These are phyloP conservation scores for Onygena corvina DNA, from an alignment of 2,329 filamentous ascomycete genomes.

Conservation along the genomic window DNA sequence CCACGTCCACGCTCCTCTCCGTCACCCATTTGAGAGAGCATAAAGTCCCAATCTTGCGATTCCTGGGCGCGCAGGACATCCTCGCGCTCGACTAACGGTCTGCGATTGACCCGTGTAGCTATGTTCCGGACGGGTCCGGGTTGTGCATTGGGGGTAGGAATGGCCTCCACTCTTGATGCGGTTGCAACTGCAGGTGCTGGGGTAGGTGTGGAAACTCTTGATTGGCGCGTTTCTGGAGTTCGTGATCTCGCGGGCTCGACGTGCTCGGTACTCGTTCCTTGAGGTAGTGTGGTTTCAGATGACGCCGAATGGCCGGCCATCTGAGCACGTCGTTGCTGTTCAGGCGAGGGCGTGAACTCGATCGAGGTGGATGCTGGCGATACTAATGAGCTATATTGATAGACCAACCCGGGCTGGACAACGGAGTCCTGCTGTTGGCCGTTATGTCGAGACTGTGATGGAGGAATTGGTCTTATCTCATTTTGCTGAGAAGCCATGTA, in stretches of 20 bases:
- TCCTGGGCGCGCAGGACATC: slow-evolving; percentile 23
- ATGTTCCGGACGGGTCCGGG: not conserved
- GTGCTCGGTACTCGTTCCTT: not conserved
- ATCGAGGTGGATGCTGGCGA: slow-evolving; percentile 6
- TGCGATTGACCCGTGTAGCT: slow-evolving; percentile 3
- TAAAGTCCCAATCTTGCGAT: slow-evolving; percentile 31
- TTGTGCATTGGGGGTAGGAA: not conserved
- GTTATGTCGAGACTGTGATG: not conserved
- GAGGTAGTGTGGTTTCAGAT: not conserved
- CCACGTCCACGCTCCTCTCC: slow-evolving; percentile 30
- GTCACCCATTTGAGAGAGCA: slow-evolving; percentile 33
- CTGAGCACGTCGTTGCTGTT: slow-evolving; percentile 1
- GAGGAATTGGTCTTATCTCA: slow-evolving; percentile 31
- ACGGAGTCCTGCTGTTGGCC: slow-evolving; percentile 6
- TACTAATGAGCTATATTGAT: slow-evolving; percentile 16
- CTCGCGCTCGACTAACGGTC: slow-evolving; percentile 17
- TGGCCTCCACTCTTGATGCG: not conserved
- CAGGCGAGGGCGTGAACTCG: not conserved
- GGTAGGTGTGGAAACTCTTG: not conserved
- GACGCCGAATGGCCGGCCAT: not conserved
- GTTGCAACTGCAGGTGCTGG: not conserved
- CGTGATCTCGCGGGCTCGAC: not conserved
- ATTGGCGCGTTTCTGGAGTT: not conserved
- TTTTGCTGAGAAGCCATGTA: slow-evolving; percentile 34
- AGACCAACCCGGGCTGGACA: slow-evolving; percentile 27